Conservation (phyloP, 2,329 filamentous ascomycete species). For the Botryotinia globosa region DNA sequence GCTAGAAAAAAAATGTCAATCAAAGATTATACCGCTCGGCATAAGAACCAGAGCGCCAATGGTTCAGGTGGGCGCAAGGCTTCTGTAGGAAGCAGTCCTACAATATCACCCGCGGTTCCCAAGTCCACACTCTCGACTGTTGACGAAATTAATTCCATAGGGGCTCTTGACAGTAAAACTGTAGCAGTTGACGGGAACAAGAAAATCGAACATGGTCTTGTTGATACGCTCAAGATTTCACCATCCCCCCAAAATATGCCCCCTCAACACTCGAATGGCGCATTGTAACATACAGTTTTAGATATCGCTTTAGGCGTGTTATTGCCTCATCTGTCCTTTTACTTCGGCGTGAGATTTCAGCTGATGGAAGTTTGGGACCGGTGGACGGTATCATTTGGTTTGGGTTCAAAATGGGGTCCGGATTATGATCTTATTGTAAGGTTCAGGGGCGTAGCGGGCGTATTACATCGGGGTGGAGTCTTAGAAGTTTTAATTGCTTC, state of each 20-base stretch:
- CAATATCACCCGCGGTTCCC: slow-evolving; percentile 37
- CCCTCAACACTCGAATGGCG: slow-evolving; percentile 31
- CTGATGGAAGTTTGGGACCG: slow-evolving; percentile 27
- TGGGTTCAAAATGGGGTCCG: slow-evolving; percentile 33
- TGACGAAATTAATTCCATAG: slow-evolving; percentile 45
- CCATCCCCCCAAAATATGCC: slow-evolving; percentile 24
- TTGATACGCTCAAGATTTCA: slow-evolving; percentile 19
- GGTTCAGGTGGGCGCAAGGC: slow-evolving; percentile 26
- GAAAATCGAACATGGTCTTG: slow-evolving; percentile 27
- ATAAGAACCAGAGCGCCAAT: slow-evolving; percentile 40
- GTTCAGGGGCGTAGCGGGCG: slow-evolving; percentile 16
- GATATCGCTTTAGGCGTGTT: slow-evolving; percentile 29
- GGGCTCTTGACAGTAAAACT: slow-evolving; percentile 35
- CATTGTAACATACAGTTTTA: slow-evolving; percentile 42
- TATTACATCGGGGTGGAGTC: slow-evolving; percentile 18
- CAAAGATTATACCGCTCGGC: slow-evolving; percentile 60
- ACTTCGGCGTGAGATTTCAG: slow-evolving; percentile 28
- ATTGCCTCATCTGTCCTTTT: slow-evolving; percentile 27
- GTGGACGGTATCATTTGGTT: slow-evolving; percentile 22
- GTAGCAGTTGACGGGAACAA: slow-evolving; percentile 41
- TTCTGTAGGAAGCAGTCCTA: slow-evolving; percentile 36
- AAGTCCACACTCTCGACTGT: slow-evolving; percentile 42
- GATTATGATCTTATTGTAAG: slow-evolving; percentile 21
- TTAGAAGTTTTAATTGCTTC: slow-evolving; percentile 10
- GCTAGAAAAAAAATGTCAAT: slow-evolving; percentile 62